Conservation (phyloP, 371 early-diverging fungal genomes). For the Rhizomucor miehei region DNA sequence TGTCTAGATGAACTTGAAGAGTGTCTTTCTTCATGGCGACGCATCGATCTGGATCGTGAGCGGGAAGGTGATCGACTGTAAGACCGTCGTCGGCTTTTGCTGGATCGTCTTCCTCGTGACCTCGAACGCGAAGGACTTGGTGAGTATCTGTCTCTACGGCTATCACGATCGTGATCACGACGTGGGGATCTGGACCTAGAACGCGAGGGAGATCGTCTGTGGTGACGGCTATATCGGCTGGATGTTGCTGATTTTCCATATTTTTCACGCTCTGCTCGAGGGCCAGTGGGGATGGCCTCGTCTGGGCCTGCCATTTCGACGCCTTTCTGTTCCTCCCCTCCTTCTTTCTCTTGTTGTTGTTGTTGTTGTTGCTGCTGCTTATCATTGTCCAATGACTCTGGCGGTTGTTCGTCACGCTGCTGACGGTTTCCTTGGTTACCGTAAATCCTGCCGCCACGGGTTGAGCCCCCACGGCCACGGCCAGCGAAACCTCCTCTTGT, state of each 20-base stretch:
- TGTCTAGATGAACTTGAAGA: slow-evolving; percentile 17
- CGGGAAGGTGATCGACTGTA: slow-evolving; percentile 14
- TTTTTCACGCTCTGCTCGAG: slow-evolving; percentile 23
- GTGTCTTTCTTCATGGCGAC: slow-evolving; percentile 11
- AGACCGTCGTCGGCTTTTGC: slow-evolving; percentile 12
- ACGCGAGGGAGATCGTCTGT: slow-evolving; percentile 6
- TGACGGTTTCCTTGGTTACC: slow-evolving; percentile 9
- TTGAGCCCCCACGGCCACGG: slow-evolving; percentile 16
- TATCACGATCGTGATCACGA: slow-evolving; percentile 7
- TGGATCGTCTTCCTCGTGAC: slow-evolving; percentile 11
- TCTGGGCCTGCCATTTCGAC: slow-evolving; percentile 20
- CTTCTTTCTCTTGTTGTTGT: slow-evolving; percentile 4
- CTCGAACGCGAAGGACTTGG: slow-evolving; percentile 17
- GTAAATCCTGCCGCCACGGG: slow-evolving; percentile 18
- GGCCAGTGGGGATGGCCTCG: slow-evolving; percentile 27
- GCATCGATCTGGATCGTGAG: slow-evolving; percentile 10
- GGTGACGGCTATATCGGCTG: slow-evolving; percentile 18
- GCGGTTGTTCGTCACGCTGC: slow-evolving; percentile 5
- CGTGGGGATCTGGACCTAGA: slow-evolving; percentile 3
- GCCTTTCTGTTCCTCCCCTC: slow-evolving; percentile 13
- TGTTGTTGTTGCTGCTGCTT: slow-evolving; percentile 9
- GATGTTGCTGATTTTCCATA: slow-evolving; percentile 1
- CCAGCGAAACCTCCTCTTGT: slow-evolving; percentile 26
- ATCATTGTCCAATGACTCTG: too few species aligned
- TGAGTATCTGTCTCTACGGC: slow-evolving; percentile 9